Evolutionary conservation across 805 yeast genomes (phyloP), one percentile per base, ranked within the genome.

Genomic region (Komagataella pseudopastoris): DNA sequence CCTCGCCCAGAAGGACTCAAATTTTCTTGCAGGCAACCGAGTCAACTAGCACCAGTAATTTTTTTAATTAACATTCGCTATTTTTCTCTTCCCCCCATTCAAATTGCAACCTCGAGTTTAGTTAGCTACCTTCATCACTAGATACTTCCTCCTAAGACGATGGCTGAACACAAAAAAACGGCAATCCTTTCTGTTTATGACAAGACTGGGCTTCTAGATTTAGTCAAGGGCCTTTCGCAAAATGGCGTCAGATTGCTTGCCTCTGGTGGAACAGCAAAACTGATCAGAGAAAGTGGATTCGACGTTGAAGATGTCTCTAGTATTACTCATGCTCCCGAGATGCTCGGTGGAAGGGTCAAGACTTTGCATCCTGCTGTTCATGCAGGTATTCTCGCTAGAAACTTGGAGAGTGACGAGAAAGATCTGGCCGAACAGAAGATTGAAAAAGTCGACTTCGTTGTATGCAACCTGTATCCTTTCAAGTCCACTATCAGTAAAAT

Each of bases 341-440:
- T 93, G 96, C 77, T 93, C 59, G 96, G 97, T 56, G 99, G 99
- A 57, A 81, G 99, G 71, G 99, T 93, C 60, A 93, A 93, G 75
- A 93, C 99, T 54, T 76, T 93, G 61, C 99, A 93, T 68, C 99
- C 99, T 45, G 99, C 98, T 30, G 96, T 93, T 55, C 99, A 93
- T 68, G 99, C 96, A 61, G 96, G 95, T 68, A 93, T 93, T 62
- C 78, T 93, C 59, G 98, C 99, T 50, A 82, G 98, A 74, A 80
- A 93, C 71, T 77, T 88, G 67, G 95, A 86, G 60, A 75, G 85
- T 56, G 99, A 93, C 70, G 95, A 89, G 70, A 72, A 80, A 60
- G 99, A 93, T 67, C 80, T 93, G 65, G 76, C 77, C 50, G 85
- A 81, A 50, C 97, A 91, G 72, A 84, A 90, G 54, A 93, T 93